phyloP scores from a whole-genome alignment of 192 early-diverging fungal species.

The Coemansia umbellata region DNA sequence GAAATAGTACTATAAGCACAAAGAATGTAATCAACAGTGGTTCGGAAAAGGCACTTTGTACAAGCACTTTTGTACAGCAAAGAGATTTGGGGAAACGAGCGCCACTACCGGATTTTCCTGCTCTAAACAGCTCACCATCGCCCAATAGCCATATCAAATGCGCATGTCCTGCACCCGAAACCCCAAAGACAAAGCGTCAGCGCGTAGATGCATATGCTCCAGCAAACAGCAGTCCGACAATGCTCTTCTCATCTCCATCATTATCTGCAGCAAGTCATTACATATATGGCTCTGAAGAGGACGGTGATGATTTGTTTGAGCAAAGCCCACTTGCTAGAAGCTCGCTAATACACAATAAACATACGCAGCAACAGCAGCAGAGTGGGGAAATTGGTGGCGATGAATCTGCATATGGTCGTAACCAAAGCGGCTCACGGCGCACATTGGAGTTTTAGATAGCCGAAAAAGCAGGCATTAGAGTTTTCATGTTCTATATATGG shows the following conservation, averaged over 20 bases:
- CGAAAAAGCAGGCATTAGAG: not conserved
- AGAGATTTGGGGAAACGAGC: too few species aligned
- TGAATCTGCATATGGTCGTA: too few species aligned
- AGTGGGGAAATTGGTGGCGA: too few species aligned
- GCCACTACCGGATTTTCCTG: slow-evolving; percentile 12
- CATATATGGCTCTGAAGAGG: slow-evolving; percentile 23
- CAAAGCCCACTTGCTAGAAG: slow-evolving; percentile 18
- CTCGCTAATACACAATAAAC: too few species aligned
- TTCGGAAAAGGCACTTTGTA: too few species aligned
- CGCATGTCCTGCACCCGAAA: slow-evolving; percentile 3
- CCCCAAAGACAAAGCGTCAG: slow-evolving; percentile 25
- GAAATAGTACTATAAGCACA: slow-evolving; percentile 1
- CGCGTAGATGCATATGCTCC: slow-evolving; percentile 11
- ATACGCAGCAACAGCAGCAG: not conserved
- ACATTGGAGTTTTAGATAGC: not conserved
- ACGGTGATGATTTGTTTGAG: not conserved
- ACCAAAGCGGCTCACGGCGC: not conserved
- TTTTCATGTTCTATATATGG: not conserved
- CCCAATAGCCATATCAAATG: not conserved
- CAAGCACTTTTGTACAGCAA: too few species aligned
- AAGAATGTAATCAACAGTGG: too few species aligned
- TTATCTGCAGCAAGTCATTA: slow-evolving; percentile 7
- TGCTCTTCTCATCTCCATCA: slow-evolving; percentile 1
- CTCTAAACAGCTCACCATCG: slow-evolving; percentile 17
- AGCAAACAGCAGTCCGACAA: slow-evolving; percentile 5